Percentiles rank a stretch among this genome's conserved stretches.
Conservation (phyloP, 495 filamentous ascomycete species). For the Trichoderma orchidacearum region DNA sequence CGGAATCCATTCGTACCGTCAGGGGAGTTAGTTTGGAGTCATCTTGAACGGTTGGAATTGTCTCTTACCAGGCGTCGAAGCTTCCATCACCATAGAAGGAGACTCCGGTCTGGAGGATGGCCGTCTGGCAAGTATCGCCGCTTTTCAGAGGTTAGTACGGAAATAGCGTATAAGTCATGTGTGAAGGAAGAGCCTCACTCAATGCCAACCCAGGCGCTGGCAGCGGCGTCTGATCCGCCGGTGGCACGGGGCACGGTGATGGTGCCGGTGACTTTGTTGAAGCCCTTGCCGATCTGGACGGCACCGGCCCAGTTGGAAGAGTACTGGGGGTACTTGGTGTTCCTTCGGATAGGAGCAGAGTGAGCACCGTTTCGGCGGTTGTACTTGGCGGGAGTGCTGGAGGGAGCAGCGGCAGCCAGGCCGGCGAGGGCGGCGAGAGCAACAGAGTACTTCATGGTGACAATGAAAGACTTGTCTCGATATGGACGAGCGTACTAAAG, state of each 20-base stretch:
- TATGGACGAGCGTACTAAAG: no score
- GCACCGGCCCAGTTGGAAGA: slow-evolving; percentile 37
- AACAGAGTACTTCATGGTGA: neutral
- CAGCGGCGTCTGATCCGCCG: no score
- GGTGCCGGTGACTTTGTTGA: slow-evolving; percentile 27
- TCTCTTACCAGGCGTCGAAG: slow-evolving; percentile 52
- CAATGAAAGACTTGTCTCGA: no score
- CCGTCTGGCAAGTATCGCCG: slow-evolving; percentile 41
- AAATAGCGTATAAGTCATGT: no score
- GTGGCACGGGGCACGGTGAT: no score
- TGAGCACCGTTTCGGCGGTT: neutral
- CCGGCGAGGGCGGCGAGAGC: neutral
- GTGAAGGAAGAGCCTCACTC: no score
- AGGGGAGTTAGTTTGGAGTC: no score
- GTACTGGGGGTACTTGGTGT: slow-evolving; percentile 14
- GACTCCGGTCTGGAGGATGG: slow-evolving; percentile 47
- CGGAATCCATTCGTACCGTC: slow-evolving; percentile 15
- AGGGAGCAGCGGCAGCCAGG: neutral
- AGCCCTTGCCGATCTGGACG: slow-evolving; percentile 26
- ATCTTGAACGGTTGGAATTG: slow-evolving; percentile 45
- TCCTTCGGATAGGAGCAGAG: neutral
- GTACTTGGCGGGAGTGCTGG: neutral
- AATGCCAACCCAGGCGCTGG: no score
- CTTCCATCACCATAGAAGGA: slow-evolving; percentile 35
- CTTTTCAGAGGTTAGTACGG: no score